Base-by-base conservation (phyloP, 2,329 filamentous ascomycete genomes). In the Sclerotiophoma versabilis region DNA sequence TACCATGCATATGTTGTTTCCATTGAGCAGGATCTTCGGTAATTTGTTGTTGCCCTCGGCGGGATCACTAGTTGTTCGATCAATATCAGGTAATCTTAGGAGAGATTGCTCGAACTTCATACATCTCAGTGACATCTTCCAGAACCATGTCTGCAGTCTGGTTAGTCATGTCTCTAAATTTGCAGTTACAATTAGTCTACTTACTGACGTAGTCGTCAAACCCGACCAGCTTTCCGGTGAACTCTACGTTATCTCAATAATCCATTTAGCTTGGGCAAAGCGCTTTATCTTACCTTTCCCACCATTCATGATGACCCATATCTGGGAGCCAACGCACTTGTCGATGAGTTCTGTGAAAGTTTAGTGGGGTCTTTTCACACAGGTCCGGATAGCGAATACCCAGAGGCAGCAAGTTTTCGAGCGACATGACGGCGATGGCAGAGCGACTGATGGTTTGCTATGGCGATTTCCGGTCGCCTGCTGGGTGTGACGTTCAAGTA, bases 1-100 rank as follows among this genome's bases (percentile, higher is more conserved):
- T 84, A 96, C 95, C 95, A 99, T 99, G 90, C 93, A 98, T 62
- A 99, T 92, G 71, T 98, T 98, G 80, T 99, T 99, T 52, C 95
- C 95, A 71, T 99, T 99, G 32, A 99, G 81, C 34, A 99, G 79
- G 58, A 99, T 96, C 82, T 98, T 98, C 45, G 92, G 85, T 33
- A 99, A 85, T 76, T 96, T 96, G 38, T 87, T 90, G 76, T 93
- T 89, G 67, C 89, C 87, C 58, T 93, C 93, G 5, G 57, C 54
- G 78, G 96, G 96, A 78, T 99, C 95, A 74, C 93, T 98, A 60
- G 20, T 30, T 7, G 29, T 11, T 20, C n/a, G 14, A 32, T 68
- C 42, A 68, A 53, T 49, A 45, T 42, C 17, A 30, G 10, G 11
- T 14, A 27, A 8, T 30, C 27, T 6, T 34, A 8, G 33, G 22